These are phyloP conservation scores for Aspergillus sergii DNA, from an alignment of 2,329 filamentous ascomycete genomes.

Conservation along the genomic window DNA sequence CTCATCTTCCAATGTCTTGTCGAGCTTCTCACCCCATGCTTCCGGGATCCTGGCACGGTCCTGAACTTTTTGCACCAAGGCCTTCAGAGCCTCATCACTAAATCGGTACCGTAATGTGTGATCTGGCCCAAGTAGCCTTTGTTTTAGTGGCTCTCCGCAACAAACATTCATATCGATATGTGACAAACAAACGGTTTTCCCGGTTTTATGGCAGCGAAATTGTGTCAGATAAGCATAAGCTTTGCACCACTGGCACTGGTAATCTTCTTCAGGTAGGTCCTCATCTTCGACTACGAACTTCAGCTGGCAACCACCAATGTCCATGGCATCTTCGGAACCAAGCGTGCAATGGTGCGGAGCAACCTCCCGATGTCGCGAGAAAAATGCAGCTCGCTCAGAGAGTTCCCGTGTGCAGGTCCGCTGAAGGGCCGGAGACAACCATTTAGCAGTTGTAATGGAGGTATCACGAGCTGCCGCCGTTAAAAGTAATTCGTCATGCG, in stretches of 20 bases:
- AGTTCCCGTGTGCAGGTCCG: conserved; percentile 76
- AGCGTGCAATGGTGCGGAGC: conserved; percentile 59
- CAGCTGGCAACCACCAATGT: conserved; percentile 57
- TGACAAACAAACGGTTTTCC: conserved; percentile 78
- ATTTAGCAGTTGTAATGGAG: conserved; percentile 88
- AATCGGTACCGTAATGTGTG: conserved; percentile 80
- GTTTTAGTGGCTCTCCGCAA: conserved; percentile 68
- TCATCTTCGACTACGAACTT: conserved; percentile 68
- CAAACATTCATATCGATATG: conserved; percentile 82
- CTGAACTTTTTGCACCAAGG: conserved; percentile 72
- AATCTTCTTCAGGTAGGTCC: conserved; percentile 85
- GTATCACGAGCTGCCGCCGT: conserved; percentile 82
- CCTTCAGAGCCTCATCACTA: conserved; percentile 68
- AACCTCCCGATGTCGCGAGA: conserved; percentile 63
- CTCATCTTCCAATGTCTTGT: conserved; percentile 80
- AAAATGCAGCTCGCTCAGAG: conserved; percentile 67
- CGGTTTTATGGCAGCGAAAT: conserved; percentile 79
- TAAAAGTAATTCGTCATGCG: conserved; percentile 90
- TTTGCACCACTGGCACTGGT: conserved; percentile 91
- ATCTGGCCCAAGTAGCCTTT: conserved; percentile 68
- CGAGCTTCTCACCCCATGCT: conserved; percentile 86
- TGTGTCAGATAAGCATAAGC: conserved; percentile 87
- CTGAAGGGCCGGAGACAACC: conserved; percentile 85
- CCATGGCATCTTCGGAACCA: conserved; percentile 50
- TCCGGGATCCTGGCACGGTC: conserved; percentile 88